These are phyloP conservation scores for Lagerstroemia speciosa DNA, from an alignment of 345 rosid species.

Conservation along the genomic window DNA sequence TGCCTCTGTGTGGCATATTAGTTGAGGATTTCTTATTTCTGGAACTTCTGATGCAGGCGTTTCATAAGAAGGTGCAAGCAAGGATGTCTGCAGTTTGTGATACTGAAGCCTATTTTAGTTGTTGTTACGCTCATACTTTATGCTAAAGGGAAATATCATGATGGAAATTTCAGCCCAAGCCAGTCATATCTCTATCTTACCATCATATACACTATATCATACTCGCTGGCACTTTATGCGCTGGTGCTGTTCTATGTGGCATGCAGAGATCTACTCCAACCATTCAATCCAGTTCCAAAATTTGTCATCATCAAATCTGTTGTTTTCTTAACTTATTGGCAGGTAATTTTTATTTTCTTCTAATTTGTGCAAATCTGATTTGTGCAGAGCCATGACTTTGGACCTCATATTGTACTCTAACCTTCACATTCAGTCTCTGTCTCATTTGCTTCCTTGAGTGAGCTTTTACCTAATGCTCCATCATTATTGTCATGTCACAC, in stretches of 20 bases:
- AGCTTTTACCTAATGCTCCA: not conserved
- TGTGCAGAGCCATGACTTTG: not conserved
- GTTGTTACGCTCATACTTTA: slow-evolving; percentile 76
- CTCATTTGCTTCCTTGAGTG: not conserved
- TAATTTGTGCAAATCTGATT: not conserved
- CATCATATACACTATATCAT: slow-evolving; percentile 79
- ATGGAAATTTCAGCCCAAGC: slow-evolving; percentile 85
- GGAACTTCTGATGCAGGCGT: slow-evolving; percentile 44
- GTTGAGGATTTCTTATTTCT: not conserved
- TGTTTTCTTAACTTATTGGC: slow-evolving; percentile 96
- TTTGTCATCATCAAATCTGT: slow-evolving; percentile 87
- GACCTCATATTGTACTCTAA: too few species aligned
- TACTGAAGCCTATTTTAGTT: slow-evolving; percentile 86
- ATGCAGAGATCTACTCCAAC: slow-evolving; percentile 90
- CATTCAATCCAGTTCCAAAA: slow-evolving; percentile 97
- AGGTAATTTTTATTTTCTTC: slow-evolving; percentile 32
- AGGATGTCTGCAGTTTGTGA: slow-evolving; percentile 95
- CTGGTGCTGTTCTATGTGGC: slow-evolving; percentile 87
- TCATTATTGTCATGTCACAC: not conserved
- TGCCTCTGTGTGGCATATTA: not conserved
- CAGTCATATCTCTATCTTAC: slow-evolving; percentile 89
- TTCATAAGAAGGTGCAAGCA: slow-evolving; percentile 96
- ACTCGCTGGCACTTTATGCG: slow-evolving; percentile 76
- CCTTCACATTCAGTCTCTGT: not conserved
- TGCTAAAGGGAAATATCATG: slow-evolving; percentile 87